Base-by-base conservation (phyloP, 805 yeast species). In the Candida railenensis region DNA sequence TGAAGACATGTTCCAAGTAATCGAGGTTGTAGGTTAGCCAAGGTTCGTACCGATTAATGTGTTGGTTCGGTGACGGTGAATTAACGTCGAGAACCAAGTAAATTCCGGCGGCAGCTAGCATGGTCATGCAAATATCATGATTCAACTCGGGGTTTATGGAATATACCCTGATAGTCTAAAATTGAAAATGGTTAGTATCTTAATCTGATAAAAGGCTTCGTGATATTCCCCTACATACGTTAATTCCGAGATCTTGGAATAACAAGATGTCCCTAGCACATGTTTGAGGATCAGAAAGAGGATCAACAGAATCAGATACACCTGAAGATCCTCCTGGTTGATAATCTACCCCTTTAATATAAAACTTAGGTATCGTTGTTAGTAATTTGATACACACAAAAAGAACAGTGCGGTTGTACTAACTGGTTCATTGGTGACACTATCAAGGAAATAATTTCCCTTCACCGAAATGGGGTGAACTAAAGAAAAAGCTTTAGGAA, bases 311-410 rank as follows among this genome's bases (percentile, higher is more conserved):
- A 2, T 57, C 65, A n/a, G 70, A 70, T 20, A 82, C 83, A 0
- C 83, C 91, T 0, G 96, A 83, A 0, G 96, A 84, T 0, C 97
- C 98, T 8, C 97, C 97, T 0, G 97, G 97, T 59, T 92, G 97
- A 61, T 91, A 91, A 63, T 92, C 98, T 1, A 92, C 87, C 16
- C 98, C 98, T 63, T 80, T 84, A 33, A 91, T 76, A 55, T 76
- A 83, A 59, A 92, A 91, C 82, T 83, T 43, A 12, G 46, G 40
- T 25, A 11, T 25, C 11, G 11, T 5, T 11, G 30, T 25, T 25
- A n/a, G n/a, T n/a, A n/a, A n/a, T n/a, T n/a, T n/a, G n/a, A n/a
- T n/a, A n/a, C n/a, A n/a, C n/a, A n/a, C n/a, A n/a, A n/a, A n/a
- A n/a, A n/a, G n/a, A n/a, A n/a, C 30, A 7, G 5, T 25, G 11